These are phyloP conservation scores for Fusarium xyrophilum DNA, from an alignment of 2,329 filamentous ascomycete species.

Conservation along the genomic window DNA sequence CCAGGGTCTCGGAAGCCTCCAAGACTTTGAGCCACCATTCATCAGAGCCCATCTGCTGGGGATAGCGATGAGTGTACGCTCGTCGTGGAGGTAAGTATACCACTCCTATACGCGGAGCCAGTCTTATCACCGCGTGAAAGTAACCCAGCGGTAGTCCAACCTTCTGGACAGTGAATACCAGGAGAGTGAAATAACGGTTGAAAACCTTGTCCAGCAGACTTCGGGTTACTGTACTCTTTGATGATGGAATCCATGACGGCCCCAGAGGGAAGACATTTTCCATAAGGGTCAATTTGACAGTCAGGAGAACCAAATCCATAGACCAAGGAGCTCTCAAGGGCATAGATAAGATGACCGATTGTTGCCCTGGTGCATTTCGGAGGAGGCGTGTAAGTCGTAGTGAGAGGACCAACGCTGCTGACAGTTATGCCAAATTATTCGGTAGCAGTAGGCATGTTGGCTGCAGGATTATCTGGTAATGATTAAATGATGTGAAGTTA, in stretches of 20 bases:
- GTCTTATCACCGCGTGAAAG: conserved; percentile 11
- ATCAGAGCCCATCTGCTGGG: neutral
- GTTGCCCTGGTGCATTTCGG: conserved; percentile 30
- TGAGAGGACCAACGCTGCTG: conserved; percentile 44
- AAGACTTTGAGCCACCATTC: conserved; percentile 10
- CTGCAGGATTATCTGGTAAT: neutral
- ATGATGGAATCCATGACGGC: conserved; percentile 13
- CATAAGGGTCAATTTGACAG: conserved; percentile 3
- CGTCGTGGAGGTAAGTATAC: conserved; percentile 19
- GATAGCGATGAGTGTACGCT: neutral
- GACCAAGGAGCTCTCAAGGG: neutral
- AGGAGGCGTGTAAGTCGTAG: conserved; percentile 42
- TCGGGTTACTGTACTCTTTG: neutral
- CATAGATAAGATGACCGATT: conserved; percentile 6
- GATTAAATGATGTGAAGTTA: neutral
- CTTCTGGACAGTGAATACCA: conserved; percentile 34
- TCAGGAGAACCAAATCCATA: neutral
- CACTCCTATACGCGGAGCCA: neutral
- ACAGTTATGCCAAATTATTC: conserved; percentile 31
- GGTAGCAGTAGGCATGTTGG: conserved; percentile 39
- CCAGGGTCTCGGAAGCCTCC: conserved; percentile 31
- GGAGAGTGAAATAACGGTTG: conserved; percentile 38
- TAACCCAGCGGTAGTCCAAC: conserved; percentile 37
- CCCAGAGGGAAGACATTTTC: conserved; percentile 37
- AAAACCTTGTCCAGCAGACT: conserved; percentile 6